Conservation (phyloP, 2,329 filamentous ascomycete genomes). For the Neurospora sp. region DNA sequence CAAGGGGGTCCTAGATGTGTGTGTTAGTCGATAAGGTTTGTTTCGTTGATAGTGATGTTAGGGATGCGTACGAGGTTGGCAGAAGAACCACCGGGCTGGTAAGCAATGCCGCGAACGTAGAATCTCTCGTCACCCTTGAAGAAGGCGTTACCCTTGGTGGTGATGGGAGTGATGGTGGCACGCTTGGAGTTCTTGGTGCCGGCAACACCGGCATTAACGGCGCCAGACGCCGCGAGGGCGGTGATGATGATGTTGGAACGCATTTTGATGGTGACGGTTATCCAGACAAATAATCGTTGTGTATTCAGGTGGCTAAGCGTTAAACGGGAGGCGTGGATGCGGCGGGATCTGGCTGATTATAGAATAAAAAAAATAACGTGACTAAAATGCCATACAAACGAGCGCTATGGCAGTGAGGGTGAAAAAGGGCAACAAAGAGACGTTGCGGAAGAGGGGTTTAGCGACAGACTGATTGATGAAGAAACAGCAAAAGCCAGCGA, state of each 20-base stretch:
- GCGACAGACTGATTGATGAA: constrained; percentile 12
- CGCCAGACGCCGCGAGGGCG: constrained; percentile 12
- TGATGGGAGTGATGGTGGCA: constrained; percentile 14
- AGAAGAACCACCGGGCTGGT: constrained; percentile 50
- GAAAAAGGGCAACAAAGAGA: not conserved
- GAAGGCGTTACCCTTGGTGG: constrained; percentile 33
- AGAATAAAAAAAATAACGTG: constrained; percentile 1
- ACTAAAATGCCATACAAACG: constrained; percentile 17
- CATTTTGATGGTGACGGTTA: constrained; percentile 7
- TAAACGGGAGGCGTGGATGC: not conserved
- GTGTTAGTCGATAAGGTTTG: not conserved
- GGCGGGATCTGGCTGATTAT: not conserved
- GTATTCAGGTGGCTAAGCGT: not conserved
- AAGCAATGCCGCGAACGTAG: constrained; percentile 51
- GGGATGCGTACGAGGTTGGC: constrained; percentile 22
- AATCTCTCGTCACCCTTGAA: constrained; percentile 43
- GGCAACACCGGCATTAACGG: constrained; percentile 13
- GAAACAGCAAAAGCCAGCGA: not conserved
- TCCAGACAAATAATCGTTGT: not conserved
- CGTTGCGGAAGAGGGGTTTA: constrained; percentile 6
- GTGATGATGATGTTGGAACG: constrained; percentile 14
- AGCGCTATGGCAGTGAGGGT: constrained; percentile 11
- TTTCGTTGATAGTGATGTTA: not conserved
- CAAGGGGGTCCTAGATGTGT: constrained; percentile 54
- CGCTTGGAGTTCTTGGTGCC: constrained; percentile 6